Evolutionary conservation across 352 stramenopile genomes (phyloP), one percentile per base, ranked within the genome.

Genomic region (Phytophthora hybrid): DNA sequence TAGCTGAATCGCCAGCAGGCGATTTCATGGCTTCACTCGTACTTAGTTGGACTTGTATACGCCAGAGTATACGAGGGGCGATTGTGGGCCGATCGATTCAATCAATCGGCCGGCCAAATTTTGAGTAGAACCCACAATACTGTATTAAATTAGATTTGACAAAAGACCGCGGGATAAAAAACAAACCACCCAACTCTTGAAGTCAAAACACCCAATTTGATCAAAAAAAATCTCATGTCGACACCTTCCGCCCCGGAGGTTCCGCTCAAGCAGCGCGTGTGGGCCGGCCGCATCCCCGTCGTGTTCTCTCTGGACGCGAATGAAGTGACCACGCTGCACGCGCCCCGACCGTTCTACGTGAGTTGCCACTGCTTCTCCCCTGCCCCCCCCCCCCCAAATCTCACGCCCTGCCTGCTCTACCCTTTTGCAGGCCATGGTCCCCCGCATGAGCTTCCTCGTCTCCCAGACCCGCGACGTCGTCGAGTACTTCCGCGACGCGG

Each of bases 291-390:
- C 37, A 65, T 95, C n/a, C 89, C 89, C 52, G 86, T 95, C 59
- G 75, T 87, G 9, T 95, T 95, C 75, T 84, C 82, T 51, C 83
- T 96, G 37, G 81, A 93, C 37, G 44, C 89, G 16, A 79, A 88
- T 18, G 89, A 96, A 37, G 88, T 96, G 63, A 96, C 89, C 29
- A 94, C 87, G 63, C 76, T 96, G 37, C 87, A 96, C 49, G 79
- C 88, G 0, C 89, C 89, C 39, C 86, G 86, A 18, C 85, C 89
- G 19, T 96, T 92, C 73, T 96, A 94, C 76, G 89, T 95, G 71
- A 54, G 81, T 14, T 14, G 16, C 41, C 14, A 16, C 37, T 16
- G 37, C 37, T 44, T 44, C 11, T 44, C 37, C 37, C 16, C 4
- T 44, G 37, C 37, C 37, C 37, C 23, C 23, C 23, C 23, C 23